These are phyloP conservation scores for Verticillium klebahnii DNA, from an alignment of 2,329 filamentous ascomycete species.

Conservation along the genomic window DNA sequence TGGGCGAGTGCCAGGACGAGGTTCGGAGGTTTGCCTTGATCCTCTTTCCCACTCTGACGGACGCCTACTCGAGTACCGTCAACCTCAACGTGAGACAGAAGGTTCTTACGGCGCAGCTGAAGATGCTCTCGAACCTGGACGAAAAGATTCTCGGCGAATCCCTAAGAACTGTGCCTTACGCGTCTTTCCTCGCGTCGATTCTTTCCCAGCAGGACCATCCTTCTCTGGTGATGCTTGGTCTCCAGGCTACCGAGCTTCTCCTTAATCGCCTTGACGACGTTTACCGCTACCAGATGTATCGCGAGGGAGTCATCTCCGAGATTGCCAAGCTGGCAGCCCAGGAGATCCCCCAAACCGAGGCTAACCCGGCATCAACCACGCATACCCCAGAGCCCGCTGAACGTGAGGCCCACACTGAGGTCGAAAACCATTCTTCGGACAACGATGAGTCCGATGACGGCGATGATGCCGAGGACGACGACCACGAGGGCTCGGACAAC, in stretches of 20 bases:
- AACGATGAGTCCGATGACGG: conserved; percentile 42
- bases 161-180: conserved; percentile 83
- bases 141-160: conserved; percentile 79
- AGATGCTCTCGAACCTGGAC: conserved; percentile 97
- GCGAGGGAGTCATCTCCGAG: conserved; percentile 91
- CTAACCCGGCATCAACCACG: background rate
- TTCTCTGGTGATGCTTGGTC: conserved; percentile 76
- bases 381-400: conserved; percentile 22
- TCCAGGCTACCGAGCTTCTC: conserved; percentile 86
- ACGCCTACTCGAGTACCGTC: conserved; percentile 96
- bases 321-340: conserved; percentile 72
- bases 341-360: conserved; percentile 25
- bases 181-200: conserved; percentile 92
- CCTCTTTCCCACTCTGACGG: conserved; percentile 88
- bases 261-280: conserved; percentile 79
- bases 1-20: conserved; percentile 79
- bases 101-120: conserved; percentile 90
- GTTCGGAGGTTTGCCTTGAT: conserved; percentile 91
- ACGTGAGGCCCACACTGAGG: background rate
- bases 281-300: conserved; percentile 94
- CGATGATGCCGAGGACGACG: conserved; percentile 49
- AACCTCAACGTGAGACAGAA: conserved; percentile 93
- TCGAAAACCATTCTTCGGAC: conserved; percentile 28
- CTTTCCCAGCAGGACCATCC: conserved; percentile 92
- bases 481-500: conserved; percentile 41